These are phyloP conservation scores for Barnettozyma botsteinii DNA, from an alignment of 805 yeast species.

Conservation along the genomic window DNA sequence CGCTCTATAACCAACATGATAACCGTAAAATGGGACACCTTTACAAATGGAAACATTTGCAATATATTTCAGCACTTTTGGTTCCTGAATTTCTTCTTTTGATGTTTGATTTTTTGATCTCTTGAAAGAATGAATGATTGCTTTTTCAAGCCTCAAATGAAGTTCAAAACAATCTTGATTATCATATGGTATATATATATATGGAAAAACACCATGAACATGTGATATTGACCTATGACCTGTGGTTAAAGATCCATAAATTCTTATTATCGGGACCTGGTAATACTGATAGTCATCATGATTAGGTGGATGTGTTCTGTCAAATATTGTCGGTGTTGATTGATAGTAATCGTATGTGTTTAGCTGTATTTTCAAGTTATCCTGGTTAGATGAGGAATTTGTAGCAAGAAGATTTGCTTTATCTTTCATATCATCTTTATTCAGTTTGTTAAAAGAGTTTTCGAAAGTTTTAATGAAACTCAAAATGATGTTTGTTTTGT, in stretches of 20 bases:
- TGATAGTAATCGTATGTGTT: constrained; percentile 64
- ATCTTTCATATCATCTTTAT: constrained; percentile 7
- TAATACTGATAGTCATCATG: constrained; percentile 25
- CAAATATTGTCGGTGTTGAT: constrained; percentile 47
- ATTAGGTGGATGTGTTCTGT: constrained; percentile 30
- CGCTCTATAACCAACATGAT: constrained; percentile 53
- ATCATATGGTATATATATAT: constrained; percentile 59
- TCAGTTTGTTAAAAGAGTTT: background rate
- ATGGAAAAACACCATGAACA: constrained; percentile 82
- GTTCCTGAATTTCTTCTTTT: constrained; percentile 1
- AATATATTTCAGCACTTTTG: constrained; percentile 35
- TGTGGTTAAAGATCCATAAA: constrained; percentile 64
- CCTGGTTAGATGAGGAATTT: background rate
- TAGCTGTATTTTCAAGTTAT: constrained; percentile 41
- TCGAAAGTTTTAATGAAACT: background rate
- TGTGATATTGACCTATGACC: constrained; percentile 62
- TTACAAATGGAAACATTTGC: constrained; percentile 61
- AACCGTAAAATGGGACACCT: constrained; percentile 84
- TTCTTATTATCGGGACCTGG: constrained; percentile 68
- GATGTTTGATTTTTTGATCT: constrained; percentile 12
- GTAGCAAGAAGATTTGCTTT: constrained; percentile 6
- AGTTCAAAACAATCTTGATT: constrained; percentile 40
- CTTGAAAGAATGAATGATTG: constrained; percentile 35
- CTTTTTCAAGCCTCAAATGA: constrained; percentile 39
- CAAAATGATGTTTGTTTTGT: background rate